Percentiles rank a stretch among this genome's conserved stretches.
Conservation (phyloP, 768 basidiomycete species). For the Candolleomyces efflorescens region DNA sequence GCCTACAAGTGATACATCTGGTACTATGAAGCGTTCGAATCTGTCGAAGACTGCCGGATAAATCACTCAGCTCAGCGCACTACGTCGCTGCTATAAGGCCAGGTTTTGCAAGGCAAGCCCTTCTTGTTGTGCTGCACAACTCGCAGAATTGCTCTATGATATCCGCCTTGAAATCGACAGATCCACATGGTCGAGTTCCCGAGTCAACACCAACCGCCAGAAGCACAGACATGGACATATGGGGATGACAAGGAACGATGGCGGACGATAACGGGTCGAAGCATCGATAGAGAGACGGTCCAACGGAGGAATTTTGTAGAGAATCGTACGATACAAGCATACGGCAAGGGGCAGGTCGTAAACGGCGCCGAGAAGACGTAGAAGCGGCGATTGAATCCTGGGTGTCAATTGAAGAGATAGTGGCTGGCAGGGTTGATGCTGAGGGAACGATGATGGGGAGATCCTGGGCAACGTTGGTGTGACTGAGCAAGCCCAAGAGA, state of each 20-base stretch:
- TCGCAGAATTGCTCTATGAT: background rate
- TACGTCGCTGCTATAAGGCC: too few species aligned
- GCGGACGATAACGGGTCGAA: too few species aligned
- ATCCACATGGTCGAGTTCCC: slow-evolving; percentile 23
- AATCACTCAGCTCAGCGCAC: too few species aligned
- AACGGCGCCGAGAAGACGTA: background rate
- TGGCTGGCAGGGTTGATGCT: slow-evolving; percentile 2
- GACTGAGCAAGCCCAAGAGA: too few species aligned
- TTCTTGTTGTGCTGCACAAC: background rate
- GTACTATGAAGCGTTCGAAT: too few species aligned
- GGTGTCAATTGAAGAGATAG: background rate
- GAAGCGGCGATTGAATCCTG: background rate
- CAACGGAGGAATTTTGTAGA: too few species aligned
- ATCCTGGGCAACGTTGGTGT: too few species aligned
- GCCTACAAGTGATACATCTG: too few species aligned
- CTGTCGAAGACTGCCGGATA: too few species aligned
- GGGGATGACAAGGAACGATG: too few species aligned
- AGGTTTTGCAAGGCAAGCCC: too few species aligned
- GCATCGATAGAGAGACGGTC: background rate
- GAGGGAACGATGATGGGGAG: background rate
- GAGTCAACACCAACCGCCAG: slow-evolving; percentile 27
- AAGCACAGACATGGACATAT: too few species aligned
- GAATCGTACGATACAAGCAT: background rate
- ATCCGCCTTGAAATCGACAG: background rate
- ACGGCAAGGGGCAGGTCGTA: background rate